Percentiles rank a stretch among this genome's conserved stretches.
Evolutionary conservation across 805 yeast genomes (phyloP).

Genomic region (Deakozyma indianensis): DNA sequence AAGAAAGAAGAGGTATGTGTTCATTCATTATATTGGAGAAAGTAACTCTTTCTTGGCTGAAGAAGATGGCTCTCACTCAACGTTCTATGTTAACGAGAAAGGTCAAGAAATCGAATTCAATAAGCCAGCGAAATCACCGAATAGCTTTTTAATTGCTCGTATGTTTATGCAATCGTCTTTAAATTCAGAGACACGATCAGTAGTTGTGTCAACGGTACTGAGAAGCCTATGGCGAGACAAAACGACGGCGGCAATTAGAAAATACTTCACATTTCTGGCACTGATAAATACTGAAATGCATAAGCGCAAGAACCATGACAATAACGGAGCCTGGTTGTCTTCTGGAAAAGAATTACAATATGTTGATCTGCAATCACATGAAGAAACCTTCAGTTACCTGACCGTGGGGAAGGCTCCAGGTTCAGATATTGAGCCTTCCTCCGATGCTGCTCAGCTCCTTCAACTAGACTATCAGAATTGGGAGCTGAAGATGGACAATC

Average conservation of each 20-base stretch:
- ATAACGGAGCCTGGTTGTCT: not conserved
- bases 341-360: too few species aligned
- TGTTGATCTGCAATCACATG: too few species aligned
- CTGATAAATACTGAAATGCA: not conserved
- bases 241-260: not conserved
- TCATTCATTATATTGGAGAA: not conserved
- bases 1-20: not conserved
- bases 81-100: not conserved
- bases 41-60: not conserved
- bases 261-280: not conserved
- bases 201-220: not conserved
- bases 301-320: not conserved
- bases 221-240: not conserved
- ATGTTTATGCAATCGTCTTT: not conserved
- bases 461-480: too few species aligned
- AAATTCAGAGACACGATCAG: not conserved
- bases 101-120: not conserved
- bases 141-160: not conserved
- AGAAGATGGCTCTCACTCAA: not conserved
- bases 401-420: too few species aligned
- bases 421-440: too few species aligned
- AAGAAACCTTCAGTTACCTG: too few species aligned
- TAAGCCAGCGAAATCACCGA: not conserved
- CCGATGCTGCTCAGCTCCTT: too few species aligned
- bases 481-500: too few species aligned